Conservation (phyloP, 75 land plant genomes). For the Pseudotsuga menziesii region DNA sequence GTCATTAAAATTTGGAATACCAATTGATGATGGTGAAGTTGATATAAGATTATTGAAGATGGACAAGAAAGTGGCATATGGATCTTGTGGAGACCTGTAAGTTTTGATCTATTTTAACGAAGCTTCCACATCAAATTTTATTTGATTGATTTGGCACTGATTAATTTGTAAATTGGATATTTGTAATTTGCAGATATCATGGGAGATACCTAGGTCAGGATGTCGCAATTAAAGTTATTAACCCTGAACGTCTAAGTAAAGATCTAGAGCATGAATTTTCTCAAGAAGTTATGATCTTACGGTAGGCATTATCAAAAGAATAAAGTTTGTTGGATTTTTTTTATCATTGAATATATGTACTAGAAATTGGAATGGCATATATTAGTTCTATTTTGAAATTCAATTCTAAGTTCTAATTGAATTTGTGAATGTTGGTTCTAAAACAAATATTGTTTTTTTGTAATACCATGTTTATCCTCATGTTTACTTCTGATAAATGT, state of each 20-base stretch:
- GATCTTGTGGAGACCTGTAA: conserved; percentile 94
- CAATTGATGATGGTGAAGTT: conserved; percentile 67
- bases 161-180: background rate
- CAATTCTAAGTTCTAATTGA: background rate
- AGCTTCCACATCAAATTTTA: background rate
- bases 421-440: background rate
- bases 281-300: conserved; percentile 67
- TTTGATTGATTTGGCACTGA: background rate
- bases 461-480: background rate
- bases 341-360: background rate
- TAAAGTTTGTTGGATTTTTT: background rate
- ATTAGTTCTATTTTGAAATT: background rate
- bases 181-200: conserved; percentile 39
- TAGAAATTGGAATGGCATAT: background rate
- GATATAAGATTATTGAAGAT: conserved; percentile 65
- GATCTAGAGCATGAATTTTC: conserved; percentile 48
- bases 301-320: conserved; percentile 23
- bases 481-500: background rate
- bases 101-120: conserved; percentile 14
- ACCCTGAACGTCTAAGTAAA: conserved; percentile 58
- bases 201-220: conserved; percentile 71
- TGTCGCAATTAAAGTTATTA: conserved; percentile 74
- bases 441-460: background rate
- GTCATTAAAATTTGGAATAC: conserved; percentile 12
- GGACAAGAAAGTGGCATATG: conserved; percentile 73